phyloP scores from a whole-genome alignment of 169 alveolate species.

The Babesia bovis region DNA sequence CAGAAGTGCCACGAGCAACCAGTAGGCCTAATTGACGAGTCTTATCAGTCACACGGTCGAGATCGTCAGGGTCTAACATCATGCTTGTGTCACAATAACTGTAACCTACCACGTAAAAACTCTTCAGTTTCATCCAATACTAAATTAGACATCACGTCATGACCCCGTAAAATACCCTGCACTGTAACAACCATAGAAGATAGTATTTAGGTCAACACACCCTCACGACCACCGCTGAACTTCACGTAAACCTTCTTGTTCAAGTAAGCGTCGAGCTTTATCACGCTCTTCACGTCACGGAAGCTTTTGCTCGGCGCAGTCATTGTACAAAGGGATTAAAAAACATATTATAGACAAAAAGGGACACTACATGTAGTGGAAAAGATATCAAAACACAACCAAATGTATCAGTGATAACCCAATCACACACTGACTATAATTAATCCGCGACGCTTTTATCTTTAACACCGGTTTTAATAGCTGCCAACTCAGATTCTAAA shows the following conservation, averaged over 20 bases:
- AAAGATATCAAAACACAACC: neutral
- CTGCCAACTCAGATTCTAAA: neutral
- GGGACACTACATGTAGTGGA: neutral
- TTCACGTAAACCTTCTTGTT: constrained; percentile 84
- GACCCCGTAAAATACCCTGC: constrained; percentile 86
- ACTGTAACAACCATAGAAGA: constrained; percentile 60
- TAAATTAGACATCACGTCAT: constrained; percentile 85
- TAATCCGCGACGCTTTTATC: neutral
- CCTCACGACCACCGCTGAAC: constrained; percentile 86
- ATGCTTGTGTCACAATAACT: neutral
- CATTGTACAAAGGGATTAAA: constrained; percentile 23
- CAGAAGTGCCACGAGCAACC: constrained; percentile 90
- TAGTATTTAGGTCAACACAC: constrained; percentile 33
- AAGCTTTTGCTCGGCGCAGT: constrained; percentile 63
- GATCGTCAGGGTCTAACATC: constrained; percentile 79
- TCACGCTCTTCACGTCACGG: constrained; percentile 79
- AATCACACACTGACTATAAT: constrained; percentile 7
- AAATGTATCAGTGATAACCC: neutral
- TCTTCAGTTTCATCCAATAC: constrained; percentile 88
- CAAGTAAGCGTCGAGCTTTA: constrained; percentile 77
- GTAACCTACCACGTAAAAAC: constrained; percentile 78
- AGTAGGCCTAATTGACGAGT: constrained; percentile 83
- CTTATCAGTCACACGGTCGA: constrained; percentile 74
- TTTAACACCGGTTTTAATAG: neutral
- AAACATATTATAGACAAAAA: neutral